phyloP scores from a whole-genome alignment of 495 filamentous ascomycete species.

The Jackrogersella minutella region DNA sequence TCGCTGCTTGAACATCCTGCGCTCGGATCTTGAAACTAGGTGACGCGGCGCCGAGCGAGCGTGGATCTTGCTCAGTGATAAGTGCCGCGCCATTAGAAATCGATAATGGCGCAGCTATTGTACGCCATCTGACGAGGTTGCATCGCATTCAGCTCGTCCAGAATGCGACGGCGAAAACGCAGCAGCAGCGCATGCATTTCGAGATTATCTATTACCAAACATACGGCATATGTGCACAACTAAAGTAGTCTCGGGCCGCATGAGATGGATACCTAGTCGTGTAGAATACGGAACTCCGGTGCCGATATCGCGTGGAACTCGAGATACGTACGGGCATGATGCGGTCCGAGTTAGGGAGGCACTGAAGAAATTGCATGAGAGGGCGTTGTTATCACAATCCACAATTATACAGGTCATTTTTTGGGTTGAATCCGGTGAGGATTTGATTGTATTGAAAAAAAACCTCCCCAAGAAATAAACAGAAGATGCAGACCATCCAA shows the following conservation, averaged over 20 bases:
- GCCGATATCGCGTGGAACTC: not conserved
- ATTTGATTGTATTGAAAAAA: conserved; percentile 20
- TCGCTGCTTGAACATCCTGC: conserved; percentile 38
- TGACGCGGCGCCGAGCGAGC: not conserved
- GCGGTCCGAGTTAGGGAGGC: not conserved
- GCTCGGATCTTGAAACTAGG: not conserved
- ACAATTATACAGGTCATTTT: not conserved
- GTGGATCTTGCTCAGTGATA: conserved; percentile 5
- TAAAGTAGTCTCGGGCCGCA: not conserved
- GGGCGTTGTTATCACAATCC: not conserved
- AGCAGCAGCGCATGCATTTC: not conserved
- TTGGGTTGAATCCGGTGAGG: not conserved
- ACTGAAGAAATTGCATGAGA: not conserved
- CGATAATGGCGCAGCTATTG: not conserved
- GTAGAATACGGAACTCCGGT: not conserved
- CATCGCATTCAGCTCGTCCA: not conserved
- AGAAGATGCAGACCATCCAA: conserved; percentile 19
- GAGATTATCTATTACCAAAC: not conserved
- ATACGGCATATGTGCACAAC: not conserved
- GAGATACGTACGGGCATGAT: not conserved
- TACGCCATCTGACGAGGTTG: conserved; percentile 1
- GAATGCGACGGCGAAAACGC: not conserved
- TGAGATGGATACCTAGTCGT: not conserved
- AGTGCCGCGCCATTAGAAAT: conserved; percentile 14
- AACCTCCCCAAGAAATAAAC: too few relatives aligned